Conservation (phyloP, 352 stramenopile species). For the Thalassiosira livingstoniorum region DNA sequence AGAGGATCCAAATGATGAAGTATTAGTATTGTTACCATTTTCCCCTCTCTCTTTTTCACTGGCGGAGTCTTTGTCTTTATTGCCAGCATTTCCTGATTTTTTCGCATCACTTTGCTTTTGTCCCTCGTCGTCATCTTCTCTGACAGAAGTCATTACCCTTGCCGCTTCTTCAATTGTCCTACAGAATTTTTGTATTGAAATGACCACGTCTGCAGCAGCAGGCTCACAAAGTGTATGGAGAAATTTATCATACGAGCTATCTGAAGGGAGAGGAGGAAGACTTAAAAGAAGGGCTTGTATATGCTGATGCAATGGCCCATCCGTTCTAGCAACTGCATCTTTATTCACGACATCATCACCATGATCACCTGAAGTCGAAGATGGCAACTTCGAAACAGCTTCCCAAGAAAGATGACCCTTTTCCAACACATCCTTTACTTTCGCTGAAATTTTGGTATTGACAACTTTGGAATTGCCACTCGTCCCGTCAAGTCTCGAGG, state of each 20-base stretch:
- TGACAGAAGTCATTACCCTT: conserved; percentile 37
- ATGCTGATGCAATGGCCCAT: neutral
- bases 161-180: conserved; percentile 56
- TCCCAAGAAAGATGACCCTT: conserved; percentile 26
- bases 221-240: conserved; percentile 46
- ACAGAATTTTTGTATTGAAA: conserved; percentile 61
- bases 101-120: conserved; percentile 1
- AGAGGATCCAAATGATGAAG: neutral
- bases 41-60: conserved; percentile 8
- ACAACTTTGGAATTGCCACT: conserved; percentile 5
- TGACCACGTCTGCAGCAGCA: conserved; percentile 45
- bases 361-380: neutral
- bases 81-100: neutral
- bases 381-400: conserved; percentile 14
- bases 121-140: conserved; percentile 8
- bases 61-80: neutral
- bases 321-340: neutral
- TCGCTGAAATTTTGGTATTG: conserved; percentile 22
- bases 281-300: neutral
- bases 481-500: conserved; percentile 6
- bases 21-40: neutral
- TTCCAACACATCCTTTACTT: conserved; percentile 30
- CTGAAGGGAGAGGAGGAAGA: conserved; percentile 4
- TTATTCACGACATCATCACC: neutral
- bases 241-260: conserved; percentile 39